phyloP scores from a whole-genome alignment of 2,329 filamentous ascomycete genomes.

The Colletotrichum plurivorum region DNA sequence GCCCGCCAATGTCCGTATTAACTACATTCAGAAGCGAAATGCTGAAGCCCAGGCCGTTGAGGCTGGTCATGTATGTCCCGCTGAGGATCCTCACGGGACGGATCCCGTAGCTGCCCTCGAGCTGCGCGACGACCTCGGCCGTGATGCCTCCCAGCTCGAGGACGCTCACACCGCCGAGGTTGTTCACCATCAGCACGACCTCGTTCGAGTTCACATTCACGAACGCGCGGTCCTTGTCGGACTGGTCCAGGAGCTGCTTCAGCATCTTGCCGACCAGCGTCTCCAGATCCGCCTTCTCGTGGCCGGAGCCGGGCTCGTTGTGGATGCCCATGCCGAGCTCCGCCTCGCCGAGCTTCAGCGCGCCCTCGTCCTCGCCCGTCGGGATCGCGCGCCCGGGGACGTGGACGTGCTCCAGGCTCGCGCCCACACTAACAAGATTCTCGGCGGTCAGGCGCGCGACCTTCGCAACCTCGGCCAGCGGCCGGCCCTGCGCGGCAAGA shows the following conservation, averaged over 20 bases:
- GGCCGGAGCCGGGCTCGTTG: conserved; percentile 74
- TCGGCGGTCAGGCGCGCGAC: conserved; percentile 79
- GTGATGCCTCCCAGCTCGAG: conserved; percentile 82
- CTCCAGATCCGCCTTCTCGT: conserved; percentile 66
- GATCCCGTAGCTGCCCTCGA: conserved; percentile 70
- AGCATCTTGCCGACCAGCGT: conserved; percentile 76
- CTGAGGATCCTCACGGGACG: conserved; percentile 75
- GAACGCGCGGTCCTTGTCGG: conserved; percentile 80
- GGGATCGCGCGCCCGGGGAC: conserved; percentile 80
- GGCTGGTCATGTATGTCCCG: conserved; percentile 83
- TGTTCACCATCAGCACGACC: conserved; percentile 80
- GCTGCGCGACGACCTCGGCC: conserved; percentile 75
- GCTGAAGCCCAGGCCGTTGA: conserved; percentile 84
- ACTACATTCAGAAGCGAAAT: conserved; percentile 78
- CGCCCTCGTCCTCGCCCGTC: conserved; percentile 64
- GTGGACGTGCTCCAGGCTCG: conserved; percentile 91
- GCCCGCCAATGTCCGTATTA: conserved; percentile 69
- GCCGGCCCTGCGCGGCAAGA: conserved; percentile 78
- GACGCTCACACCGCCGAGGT: conserved; percentile 80
- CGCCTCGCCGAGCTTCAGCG: conserved; percentile 68
- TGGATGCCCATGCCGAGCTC: conserved; percentile 85
- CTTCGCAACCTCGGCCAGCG: conserved; percentile 78
- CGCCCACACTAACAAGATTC: conserved; percentile 88
- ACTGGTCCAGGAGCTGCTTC: conserved; percentile 74
- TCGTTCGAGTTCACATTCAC: conserved; percentile 73